Percentiles rank a stretch among this genome's conserved stretches.
Conservation (phyloP, 305 asterid species). For the Withania somnifera region DNA sequence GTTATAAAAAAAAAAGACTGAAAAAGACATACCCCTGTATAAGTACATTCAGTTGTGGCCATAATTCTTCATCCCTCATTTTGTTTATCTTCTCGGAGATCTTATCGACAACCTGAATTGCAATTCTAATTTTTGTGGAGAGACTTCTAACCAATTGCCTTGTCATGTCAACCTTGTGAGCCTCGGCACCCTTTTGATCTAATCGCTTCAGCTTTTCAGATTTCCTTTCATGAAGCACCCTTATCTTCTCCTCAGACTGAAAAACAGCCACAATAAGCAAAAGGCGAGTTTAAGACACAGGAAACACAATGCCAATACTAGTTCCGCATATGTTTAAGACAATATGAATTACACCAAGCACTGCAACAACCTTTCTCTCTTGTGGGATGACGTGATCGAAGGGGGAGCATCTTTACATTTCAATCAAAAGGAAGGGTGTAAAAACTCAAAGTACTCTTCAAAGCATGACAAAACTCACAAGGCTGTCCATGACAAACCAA, state of each 20-base stretch:
- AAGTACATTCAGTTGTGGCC: slow-evolving; percentile 84
- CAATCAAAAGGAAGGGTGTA: background rate
- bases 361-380: background rate
- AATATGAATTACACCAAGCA: background rate
- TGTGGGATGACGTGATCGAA: background rate
- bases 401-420: background rate
- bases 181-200: slow-evolving; percentile 82
- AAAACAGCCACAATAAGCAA: slow-evolving; percentile 11
- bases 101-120: slow-evolving; percentile 89
- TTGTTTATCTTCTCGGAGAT: slow-evolving; percentile 75
- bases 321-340: background rate
- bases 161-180: slow-evolving; percentile 60
- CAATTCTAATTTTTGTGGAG: slow-evolving; percentile 75
- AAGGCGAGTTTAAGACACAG: background rate
- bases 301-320: background rate
- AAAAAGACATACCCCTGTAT: slow-evolving; percentile 58
- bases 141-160: slow-evolving; percentile 60
- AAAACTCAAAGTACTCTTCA: background rate
- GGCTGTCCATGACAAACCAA: background rate
- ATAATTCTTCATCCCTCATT: slow-evolving; percentile 78
- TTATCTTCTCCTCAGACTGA: slow-evolving; percentile 91
- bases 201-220: slow-evolving; percentile 48
- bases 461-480: background rate
- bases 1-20: background rate
- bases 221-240: slow-evolving; percentile 67